Evolutionary conservation across 108 stramenopile species (phyloP), one percentile per base, ranked within the genome.

Genomic region (Cylindrotheca fusiformis): DNA sequence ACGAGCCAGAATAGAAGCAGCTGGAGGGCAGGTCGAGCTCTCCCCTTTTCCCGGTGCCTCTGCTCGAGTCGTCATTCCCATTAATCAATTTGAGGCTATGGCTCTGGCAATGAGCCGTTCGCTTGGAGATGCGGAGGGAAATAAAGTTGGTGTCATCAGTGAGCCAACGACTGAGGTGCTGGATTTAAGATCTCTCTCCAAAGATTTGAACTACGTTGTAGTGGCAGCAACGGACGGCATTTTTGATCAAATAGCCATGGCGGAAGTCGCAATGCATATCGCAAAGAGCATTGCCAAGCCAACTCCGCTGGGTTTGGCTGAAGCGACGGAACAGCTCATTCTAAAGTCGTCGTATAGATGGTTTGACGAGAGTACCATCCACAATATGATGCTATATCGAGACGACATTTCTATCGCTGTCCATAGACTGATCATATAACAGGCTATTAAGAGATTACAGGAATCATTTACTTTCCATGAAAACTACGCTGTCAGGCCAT

Each of bases 61-160:
- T 14, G 60, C 64, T 30, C 69, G 79, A 1, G 50, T 80, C 3
- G 6, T 80, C 14, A 68, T 71, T 54, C 72, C 72, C 2, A 27
- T 66, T 1, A 24, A 32, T 53, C 55, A 17, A 28, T 25, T 32
- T 25, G 41, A 19, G 14, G 49, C 14, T 14, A 71, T 86, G 30
- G 91, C 76, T 18, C 60, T 90, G 51, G 87, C 85, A 33, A 90
- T 89, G 87, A 84, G 82, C 52, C 73, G 92, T 32, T 71, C 63
- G 56, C 68, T 93, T 51, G 92, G 92, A 14, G 88, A 93, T 55
- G 57, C 26, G 48, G 87, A 86, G 52, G 82, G 76, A 52, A 65
- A 71, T 29, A 60, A 56, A 4, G 71, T 80, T 32, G 87, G 87
- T 8, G 32, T 63, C 6, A 87, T 77, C 32, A 72, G 83, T 10